A percentile compares a stretch with the other conserved stretches of the same genome.
Evolutionary conservation across 352 stramenopile species (phyloP).

Genomic region (Elongisporangium anandrum): DNA sequence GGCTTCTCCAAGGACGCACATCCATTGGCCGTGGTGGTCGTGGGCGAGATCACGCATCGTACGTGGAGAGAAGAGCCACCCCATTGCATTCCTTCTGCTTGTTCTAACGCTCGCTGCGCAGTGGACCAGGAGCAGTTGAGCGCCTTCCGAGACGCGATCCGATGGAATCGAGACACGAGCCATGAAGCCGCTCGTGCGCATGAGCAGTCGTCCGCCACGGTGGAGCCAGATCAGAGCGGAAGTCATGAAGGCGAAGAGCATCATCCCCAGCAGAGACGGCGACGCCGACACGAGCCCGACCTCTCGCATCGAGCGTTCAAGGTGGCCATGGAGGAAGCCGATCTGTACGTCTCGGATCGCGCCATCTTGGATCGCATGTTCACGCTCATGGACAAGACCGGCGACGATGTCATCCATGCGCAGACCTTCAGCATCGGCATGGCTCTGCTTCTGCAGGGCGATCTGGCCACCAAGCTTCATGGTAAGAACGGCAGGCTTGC

Average conservation of each 20-base stretch:
- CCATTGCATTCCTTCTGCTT: background rate
- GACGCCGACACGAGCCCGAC: constrained; percentile 21
- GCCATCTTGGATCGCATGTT: constrained; percentile 55
- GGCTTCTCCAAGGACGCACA: constrained; percentile 20
- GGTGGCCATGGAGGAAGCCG: constrained; percentile 29
- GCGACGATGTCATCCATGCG: constrained; percentile 39
- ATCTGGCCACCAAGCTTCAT: constrained; percentile 37
- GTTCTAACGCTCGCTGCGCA: constrained; percentile 8
- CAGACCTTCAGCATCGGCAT: constrained; percentile 41
- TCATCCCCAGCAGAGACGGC: background rate
- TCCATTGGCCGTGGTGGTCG: constrained; percentile 39
- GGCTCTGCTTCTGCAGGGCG: constrained; percentile 34
- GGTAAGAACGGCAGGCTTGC: constrained; percentile 12
- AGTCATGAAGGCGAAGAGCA: constrained; percentile 4
- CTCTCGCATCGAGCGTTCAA: constrained; percentile 29
- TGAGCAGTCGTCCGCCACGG: background rate
- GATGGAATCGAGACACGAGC: background rate
- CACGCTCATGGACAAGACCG: constrained; percentile 53
- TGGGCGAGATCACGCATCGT: constrained; percentile 59
- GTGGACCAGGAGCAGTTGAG: constrained; percentile 36
- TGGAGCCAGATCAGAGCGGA: background rate
- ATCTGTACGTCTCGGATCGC: constrained; percentile 38
- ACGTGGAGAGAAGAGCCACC: background rate
- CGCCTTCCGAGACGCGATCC: constrained; percentile 17
- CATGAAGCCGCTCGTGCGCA: background rate